Conservation (phyloP, 306 rosid species). For the Pyrus pyrifolia region DNA sequence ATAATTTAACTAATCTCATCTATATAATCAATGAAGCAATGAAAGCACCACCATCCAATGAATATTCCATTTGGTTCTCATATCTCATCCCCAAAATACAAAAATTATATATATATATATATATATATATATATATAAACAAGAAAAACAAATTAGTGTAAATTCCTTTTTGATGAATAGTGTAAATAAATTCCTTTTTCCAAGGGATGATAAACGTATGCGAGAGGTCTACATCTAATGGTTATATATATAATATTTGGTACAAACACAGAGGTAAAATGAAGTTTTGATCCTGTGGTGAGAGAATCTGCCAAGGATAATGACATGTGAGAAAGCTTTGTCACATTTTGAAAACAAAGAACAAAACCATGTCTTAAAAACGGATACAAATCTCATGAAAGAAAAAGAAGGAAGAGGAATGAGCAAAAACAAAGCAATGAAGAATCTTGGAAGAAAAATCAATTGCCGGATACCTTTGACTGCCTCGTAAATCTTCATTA, state of each 20-base stretch:
- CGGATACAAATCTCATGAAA: constrained; percentile 19
- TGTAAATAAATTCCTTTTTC: too few relatives aligned
- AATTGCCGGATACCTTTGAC: constrained; percentile 45
- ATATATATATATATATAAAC: too few relatives aligned
- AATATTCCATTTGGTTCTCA: not conserved
- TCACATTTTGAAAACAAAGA: constrained; percentile 48
- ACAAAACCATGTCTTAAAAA: constrained; percentile 28
- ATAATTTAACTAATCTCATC: not conserved
- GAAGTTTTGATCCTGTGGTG: constrained; percentile 14
- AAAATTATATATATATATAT: too few relatives aligned
- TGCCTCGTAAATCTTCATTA: constrained; percentile 63
- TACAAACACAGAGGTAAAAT: constrained; percentile 6
- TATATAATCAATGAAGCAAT: too few relatives aligned
- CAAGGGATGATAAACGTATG: constrained; percentile 9
- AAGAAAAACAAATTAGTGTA: not conserved
- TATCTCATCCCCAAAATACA: not conserved
- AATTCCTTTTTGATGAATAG: not conserved
- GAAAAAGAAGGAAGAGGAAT: constrained; percentile 7
- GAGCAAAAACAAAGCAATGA: constrained; percentile 24
- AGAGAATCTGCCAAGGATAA: constrained; percentile 36
- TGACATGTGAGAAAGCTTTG: constrained; percentile 58
- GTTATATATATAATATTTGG: constrained; percentile 9
- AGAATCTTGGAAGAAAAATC: constrained; percentile 12
- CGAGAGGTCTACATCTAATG: constrained; percentile 35
- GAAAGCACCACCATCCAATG: not conserved